Evolutionary conservation across 2,329 filamentous ascomycete genomes (phyloP), one percentile per base, ranked within the genome.

Genomic region (Aspergillus versicolor): DNA sequence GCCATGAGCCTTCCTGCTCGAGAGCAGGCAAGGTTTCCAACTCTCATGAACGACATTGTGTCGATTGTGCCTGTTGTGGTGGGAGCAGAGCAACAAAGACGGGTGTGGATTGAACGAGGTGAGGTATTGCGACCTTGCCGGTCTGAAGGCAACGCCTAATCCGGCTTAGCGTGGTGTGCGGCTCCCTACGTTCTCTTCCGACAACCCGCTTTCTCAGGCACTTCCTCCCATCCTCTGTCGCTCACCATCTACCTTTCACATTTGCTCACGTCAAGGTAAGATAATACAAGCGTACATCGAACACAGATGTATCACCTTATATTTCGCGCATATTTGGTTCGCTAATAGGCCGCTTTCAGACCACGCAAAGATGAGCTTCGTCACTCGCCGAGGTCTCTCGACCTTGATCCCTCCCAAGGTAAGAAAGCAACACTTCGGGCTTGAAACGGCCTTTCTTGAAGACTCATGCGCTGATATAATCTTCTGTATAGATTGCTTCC

Each of bases 361-460:
- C 65, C 64, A 62, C 69, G 51, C 77, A 84, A 91, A 81, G 80
- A 97, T 96, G 92, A 96, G 91, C 85, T 94, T 88, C 86, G 84
- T 95, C 74, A 86, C 88, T 74, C 90, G 90, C 81, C 88, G 92
- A 82, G 90, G 86, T 84, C 89, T 97, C 75, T 97, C 94, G 77
- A 96, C 95, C 84, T 89, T 99, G 79, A 97, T 99, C 73, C 95
- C 95, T 70, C 94, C 95, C 75, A 99, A 99, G 92, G 93, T 96
- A 83, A 69, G 82, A 60, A 59, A 63, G 42, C 47, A 24, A 49
- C 32, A 56, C 53, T 56, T 54, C 51, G 56, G 32, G 27, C 49
- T 37, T 41, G 34, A 32, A 27, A 51, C 52, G 24, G 55, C 54
- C 43, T 62, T 61, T 46, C 5, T 21, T 24, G 5, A 54, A 58